phyloP scores from a whole-genome alignment of 148 eudicot species.

The Polygonum aviculare region DNA sequence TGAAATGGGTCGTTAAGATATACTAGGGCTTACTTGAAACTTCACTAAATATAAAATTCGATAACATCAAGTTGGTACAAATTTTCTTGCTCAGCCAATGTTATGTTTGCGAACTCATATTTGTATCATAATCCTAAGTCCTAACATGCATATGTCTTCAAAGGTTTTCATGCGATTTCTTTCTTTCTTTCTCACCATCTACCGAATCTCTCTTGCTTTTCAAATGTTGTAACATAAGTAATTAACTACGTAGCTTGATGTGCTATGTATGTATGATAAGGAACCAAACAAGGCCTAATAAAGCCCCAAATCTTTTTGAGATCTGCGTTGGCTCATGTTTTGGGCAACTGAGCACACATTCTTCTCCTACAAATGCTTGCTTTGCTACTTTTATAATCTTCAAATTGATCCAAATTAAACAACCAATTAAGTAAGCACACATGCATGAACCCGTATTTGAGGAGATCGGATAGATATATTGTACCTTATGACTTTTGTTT shows the following conservation, averaged over 20 bases:
- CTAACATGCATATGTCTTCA: too few relatives aligned
- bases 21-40: too few relatives aligned
- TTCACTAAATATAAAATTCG: too few relatives aligned
- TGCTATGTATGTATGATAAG: background rate
- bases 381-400: constrained; percentile 29
- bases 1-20: too few relatives aligned
- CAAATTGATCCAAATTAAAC: background rate
- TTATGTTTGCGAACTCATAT: too few relatives aligned
- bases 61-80: too few relatives aligned
- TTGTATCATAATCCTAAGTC: too few relatives aligned
- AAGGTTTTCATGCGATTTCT: too few relatives aligned
- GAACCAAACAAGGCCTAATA: constrained; percentile 2
- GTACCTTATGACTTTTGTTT: background rate
- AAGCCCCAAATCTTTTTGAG: background rate
- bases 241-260: background rate
- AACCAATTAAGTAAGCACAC: too few relatives aligned
- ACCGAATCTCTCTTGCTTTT: background rate
- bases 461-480: background rate
- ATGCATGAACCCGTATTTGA: background rate
- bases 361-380: constrained; percentile 22
- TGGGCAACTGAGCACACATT: constrained; percentile 15
- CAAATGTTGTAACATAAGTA: background rate
- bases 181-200: background rate
- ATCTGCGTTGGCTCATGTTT: constrained; percentile 29
- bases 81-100: too few relatives aligned